Percentiles rank a stretch among this genome's conserved stretches.
Conservation (phyloP, 768 basidiomycete genomes). For the Naematelia aurantialba region DNA sequence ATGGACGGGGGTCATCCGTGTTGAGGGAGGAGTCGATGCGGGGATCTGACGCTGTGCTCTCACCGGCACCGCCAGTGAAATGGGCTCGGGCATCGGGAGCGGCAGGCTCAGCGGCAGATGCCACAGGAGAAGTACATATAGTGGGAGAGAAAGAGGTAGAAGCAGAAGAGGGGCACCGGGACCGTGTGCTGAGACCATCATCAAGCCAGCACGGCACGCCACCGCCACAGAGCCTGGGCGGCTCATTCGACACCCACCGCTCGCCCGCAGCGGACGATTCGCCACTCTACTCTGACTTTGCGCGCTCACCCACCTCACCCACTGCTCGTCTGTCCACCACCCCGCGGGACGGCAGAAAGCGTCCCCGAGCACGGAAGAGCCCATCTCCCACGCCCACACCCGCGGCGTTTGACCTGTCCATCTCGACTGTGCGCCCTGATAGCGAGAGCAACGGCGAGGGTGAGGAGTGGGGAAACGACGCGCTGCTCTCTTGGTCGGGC, state of each 20-base stretch:
- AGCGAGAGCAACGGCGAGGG: conserved; percentile 18
- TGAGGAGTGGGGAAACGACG: conserved; percentile 32
- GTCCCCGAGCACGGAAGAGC: not conserved
- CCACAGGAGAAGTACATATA: too few species aligned
- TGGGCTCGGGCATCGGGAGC: too few species aligned
- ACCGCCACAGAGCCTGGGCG: not conserved
- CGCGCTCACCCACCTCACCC: conserved; percentile 5
- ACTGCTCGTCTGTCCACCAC: not conserved
- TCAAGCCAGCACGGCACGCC: not conserved
- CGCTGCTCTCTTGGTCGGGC: conserved; percentile 15
- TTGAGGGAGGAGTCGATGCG: not conserved
- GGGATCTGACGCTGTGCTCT: not conserved
- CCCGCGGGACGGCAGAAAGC: conserved; percentile 10
- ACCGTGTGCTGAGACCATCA: too few species aligned
- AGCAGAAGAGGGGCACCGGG: too few species aligned
- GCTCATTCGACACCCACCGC: not conserved
- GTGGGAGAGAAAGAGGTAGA: too few species aligned
- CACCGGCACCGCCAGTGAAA: not conserved
- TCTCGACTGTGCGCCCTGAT: conserved; percentile 10
- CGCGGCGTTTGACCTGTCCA: conserved; percentile 5
- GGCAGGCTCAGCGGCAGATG: too few species aligned
- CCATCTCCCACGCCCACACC: conserved; percentile 9
- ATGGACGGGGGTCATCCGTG: not conserved
- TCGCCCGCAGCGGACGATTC: conserved; percentile 1
- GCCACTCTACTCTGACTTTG: conserved; percentile 2